These are phyloP conservation scores for Drosera spatulata DNA, from an alignment of 179 eudicot species.

Conservation along the genomic window DNA sequence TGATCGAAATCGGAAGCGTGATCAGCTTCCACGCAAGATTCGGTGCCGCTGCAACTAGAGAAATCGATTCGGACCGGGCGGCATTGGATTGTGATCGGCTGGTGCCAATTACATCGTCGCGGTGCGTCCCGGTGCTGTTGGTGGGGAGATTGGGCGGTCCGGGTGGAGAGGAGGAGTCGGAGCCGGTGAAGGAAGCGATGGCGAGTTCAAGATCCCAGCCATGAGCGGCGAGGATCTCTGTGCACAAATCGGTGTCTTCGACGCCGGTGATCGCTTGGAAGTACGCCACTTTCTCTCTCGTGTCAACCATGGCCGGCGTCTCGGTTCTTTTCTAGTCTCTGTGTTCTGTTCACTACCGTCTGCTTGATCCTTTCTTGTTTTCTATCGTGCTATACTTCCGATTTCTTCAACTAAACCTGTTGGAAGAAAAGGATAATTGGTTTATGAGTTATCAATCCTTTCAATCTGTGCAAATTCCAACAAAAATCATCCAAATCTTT, in stretches of 20 bases:
- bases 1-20: constrained; percentile 58
- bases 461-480: too few relatives aligned
- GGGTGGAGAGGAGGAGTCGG: constrained; percentile 4
- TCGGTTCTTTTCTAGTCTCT: too few relatives aligned
- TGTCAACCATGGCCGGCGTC: constrained; percentile 19
- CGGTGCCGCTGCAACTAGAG: constrained; percentile 22
- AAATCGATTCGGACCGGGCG: constrained; percentile 13
- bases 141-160: not conserved
- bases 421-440: too few relatives aligned
- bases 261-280: constrained; percentile 88
- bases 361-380: too few relatives aligned
- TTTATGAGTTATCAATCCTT: too few relatives aligned
- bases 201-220: constrained; percentile 84
- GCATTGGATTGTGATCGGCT: not conserved
- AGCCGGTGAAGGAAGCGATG: constrained; percentile 41
- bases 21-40: constrained; percentile 53
- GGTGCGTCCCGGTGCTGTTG: constrained; percentile 4
- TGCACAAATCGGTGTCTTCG: constrained; percentile 65
- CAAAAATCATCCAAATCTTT: too few relatives aligned
- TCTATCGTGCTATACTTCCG: too few relatives aligned
- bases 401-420: too few relatives aligned
- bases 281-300: constrained; percentile 50
- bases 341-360: too few relatives aligned
- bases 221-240: constrained; percentile 74
- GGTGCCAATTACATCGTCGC: constrained; percentile 8